A percentile compares a stretch with the other conserved stretches of the same genome.
Evolutionary conservation across 2,329 filamentous ascomycete species (phyloP).

Genomic region (Penicillium hordei): DNA sequence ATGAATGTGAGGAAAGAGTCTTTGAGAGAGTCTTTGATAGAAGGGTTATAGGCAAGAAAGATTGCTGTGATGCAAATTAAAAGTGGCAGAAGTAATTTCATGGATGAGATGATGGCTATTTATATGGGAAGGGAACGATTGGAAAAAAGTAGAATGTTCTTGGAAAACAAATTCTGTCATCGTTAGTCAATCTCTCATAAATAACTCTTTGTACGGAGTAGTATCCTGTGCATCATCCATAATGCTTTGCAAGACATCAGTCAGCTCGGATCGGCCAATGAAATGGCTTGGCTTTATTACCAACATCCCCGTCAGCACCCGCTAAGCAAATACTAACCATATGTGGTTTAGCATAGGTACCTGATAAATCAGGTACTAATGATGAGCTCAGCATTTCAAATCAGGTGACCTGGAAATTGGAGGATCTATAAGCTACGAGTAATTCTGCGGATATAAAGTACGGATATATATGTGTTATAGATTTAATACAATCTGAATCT

Average conservation of each 20-base stretch:
- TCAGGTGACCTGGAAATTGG: background rate
- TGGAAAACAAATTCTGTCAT: constrained; percentile 16
- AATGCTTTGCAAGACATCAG: constrained; percentile 29
- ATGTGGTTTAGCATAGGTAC: background rate
- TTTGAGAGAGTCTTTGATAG: constrained; percentile 21
- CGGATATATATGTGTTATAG: background rate
- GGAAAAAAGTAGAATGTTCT: constrained; percentile 27
- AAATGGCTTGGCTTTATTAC: constrained; percentile 14
- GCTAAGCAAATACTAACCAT: constrained; percentile 4
- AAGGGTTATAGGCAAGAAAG: constrained; percentile 27
- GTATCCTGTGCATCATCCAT: background rate
- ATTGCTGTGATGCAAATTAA: constrained; percentile 41
- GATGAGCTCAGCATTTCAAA: background rate
- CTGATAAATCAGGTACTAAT: constrained; percentile 3
- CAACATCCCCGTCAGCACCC: constrained; percentile 32
- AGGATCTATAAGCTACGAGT: background rate
- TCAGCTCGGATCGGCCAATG: constrained; percentile 21
- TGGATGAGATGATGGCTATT: constrained; percentile 29
- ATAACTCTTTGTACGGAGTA: background rate
- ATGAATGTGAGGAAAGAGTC: constrained; percentile 19
- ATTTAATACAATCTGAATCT: background rate
- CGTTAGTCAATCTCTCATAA: constrained; percentile 34
- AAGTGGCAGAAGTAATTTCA: constrained; percentile 40
- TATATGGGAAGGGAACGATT: constrained; percentile 25
- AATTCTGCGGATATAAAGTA: background rate